Base-by-base conservation (phyloP, 148 eudicot species). In the Rhododendron mucronatum region DNA sequence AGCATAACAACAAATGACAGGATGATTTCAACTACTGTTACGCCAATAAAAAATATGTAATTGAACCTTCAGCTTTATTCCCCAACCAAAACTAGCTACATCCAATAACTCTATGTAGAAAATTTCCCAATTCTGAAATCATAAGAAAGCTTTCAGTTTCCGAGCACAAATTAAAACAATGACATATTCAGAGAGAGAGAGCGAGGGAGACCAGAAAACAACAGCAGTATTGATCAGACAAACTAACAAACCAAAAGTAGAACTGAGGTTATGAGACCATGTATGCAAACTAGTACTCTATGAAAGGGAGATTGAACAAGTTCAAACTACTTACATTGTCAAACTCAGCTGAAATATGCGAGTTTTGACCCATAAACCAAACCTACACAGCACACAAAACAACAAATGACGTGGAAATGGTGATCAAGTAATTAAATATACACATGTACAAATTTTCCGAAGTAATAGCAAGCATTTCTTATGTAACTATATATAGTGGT, bases 361-460 rank as follows among this genome's bases (percentile, higher is more conserved):
- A 95, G 90, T 92, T 92, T 89, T 93, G 92, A 50, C 99, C 98
- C 99, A 95, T 97, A 90, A 95, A 92, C 98, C 98, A 97, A 86
- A 97, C 91, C 99, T 97, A 89, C 89, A 85, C 51, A 87, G 86
- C 80, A 84, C 82, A 73, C 26, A 77, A 79, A 77, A 78, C 14
- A 48, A n/a, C 35, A 20, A 87, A 48, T 83, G 51, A 45, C 37
- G 55, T 71, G 82, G 47, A 23, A 33, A 78, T 78, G 13, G n/a
- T 50, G 69, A 86, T 50, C 76, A 77, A 51, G 44, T n/a, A 39
- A 44, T 86, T 81, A 53, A 51, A 73, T 30, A 35, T 73, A 47
- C 55, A 50, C 23, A 33, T 51, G 41, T n/a, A 48, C 48, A 50
- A 18, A 26, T 41, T 28, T 73, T 74, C 13, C 23, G 65, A 85